These are phyloP conservation scores for Raddia distichophylla DNA, from an alignment of 176 grass and related monocot genomes.

Conservation along the genomic window DNA sequence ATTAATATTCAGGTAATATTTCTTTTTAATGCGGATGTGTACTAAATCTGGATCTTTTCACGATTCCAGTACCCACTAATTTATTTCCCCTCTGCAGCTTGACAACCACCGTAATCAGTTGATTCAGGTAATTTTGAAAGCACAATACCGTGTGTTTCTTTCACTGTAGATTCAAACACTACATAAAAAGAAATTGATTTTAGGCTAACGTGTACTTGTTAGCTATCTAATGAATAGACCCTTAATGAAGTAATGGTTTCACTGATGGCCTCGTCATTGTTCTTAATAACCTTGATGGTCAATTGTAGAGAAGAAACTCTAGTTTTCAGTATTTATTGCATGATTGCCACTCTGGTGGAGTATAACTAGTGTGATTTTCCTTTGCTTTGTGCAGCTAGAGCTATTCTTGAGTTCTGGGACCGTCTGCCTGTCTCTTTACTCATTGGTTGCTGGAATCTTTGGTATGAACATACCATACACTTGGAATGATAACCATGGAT, in stretches of 20 bases:
- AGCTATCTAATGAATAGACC: background rate
- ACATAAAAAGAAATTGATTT: slow-evolving; percentile 16
- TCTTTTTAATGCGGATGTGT: background rate
- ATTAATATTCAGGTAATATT: slow-evolving; percentile 96
- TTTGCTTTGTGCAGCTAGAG: slow-evolving; percentile 63
- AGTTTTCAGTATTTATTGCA: slow-evolving; percentile 13
- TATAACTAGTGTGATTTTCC: background rate
- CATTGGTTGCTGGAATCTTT: slow-evolving; percentile 89
- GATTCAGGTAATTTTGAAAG: slow-evolving; percentile 76
- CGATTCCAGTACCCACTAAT: slow-evolving; percentile 24
- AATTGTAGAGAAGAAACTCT: background rate
- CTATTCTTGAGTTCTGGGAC: slow-evolving; percentile 97
- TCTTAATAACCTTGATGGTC: background rate
- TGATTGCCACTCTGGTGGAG: background rate
- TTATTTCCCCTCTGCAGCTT: slow-evolving; percentile 56
- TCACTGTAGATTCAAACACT: slow-evolving; percentile 9
- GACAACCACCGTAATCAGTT: slow-evolving; percentile 99
- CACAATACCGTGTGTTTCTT: slow-evolving; percentile 3
- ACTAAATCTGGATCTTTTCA: background rate
- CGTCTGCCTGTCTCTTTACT: slow-evolving; percentile 79
- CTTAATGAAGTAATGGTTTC: background rate
- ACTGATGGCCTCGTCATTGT: background rate
- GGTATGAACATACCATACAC: slow-evolving; percentile 99
- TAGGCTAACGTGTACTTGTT: background rate
- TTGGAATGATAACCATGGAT: slow-evolving; percentile 79